phyloP scores from a whole-genome alignment of 805 yeast species.

The Metschnikowia sp. region DNA sequence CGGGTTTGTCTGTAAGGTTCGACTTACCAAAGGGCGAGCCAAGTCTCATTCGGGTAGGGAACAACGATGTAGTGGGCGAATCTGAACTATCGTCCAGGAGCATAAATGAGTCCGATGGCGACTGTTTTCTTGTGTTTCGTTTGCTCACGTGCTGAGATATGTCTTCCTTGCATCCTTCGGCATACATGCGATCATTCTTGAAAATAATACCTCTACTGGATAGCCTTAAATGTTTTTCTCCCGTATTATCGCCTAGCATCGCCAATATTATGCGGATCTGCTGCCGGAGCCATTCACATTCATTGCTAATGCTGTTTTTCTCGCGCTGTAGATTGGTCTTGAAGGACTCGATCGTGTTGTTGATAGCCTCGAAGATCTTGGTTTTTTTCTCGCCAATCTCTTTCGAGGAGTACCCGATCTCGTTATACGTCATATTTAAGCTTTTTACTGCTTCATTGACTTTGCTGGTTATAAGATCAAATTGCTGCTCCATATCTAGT shows the following conservation, averaged over 20 bases:
- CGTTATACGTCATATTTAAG: slow-evolving; percentile 45
- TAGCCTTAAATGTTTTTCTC: slow-evolving; percentile 21
- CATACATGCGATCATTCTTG: slow-evolving; percentile 23
- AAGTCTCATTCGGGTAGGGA: neutral
- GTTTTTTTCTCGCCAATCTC: slow-evolving; percentile 50
- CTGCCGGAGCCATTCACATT: slow-evolving; percentile 45
- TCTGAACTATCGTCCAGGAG: neutral
- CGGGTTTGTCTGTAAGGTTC: neutral
- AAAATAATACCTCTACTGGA: slow-evolving; percentile 31
- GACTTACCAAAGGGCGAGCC: slow-evolving; percentile 2
- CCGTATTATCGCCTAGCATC: slow-evolving; percentile 36
- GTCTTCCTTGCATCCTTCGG: slow-evolving; percentile 31
- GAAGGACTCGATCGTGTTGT: slow-evolving; percentile 41
- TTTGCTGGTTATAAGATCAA: slow-evolving; percentile 31
- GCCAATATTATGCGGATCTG: slow-evolving; percentile 39
- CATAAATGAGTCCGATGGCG: neutral
- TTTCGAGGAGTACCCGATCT: slow-evolving; percentile 52
- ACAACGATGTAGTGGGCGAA: slow-evolving; percentile 1
- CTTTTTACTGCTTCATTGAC: slow-evolving; percentile 39
- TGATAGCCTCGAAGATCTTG: slow-evolving; percentile 46
- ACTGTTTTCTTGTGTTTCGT: neutral
- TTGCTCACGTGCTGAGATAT: slow-evolving; percentile 17
- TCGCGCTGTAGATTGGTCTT: slow-evolving; percentile 24
- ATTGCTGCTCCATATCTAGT: slow-evolving; percentile 16
- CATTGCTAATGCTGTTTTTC: slow-evolving; percentile 35